Evolutionary conservation across 1,284 basidiomycete species (phyloP).

Genomic region (Ceratobasidium sp.): DNA sequence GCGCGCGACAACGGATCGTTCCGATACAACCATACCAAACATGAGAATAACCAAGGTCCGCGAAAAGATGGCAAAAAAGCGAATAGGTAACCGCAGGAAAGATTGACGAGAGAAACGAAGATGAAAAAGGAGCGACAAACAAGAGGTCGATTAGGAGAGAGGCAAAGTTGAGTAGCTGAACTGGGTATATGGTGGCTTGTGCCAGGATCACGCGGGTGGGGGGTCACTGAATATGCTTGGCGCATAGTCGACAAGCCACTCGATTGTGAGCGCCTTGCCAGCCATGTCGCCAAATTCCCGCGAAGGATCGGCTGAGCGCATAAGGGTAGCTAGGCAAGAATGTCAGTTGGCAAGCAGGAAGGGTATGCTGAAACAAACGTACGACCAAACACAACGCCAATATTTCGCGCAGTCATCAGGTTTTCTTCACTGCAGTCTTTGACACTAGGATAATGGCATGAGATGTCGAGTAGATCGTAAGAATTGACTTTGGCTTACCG

Average conservation of each 20-base stretch:
- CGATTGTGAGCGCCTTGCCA: constrained; percentile 88
- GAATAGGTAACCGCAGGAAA: constrained; percentile 4
- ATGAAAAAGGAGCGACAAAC: not conserved
- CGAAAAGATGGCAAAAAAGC: constrained; percentile 4
- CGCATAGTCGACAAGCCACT: constrained; percentile 93
- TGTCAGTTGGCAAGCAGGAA: constrained; percentile 11
- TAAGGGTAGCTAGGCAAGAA: constrained; percentile 76
- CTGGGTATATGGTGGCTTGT: constrained; percentile 10
- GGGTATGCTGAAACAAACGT: constrained; percentile 54
- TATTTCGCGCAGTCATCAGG: constrained; percentile 92
- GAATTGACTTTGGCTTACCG: constrained; percentile 57
- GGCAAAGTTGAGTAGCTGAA: constrained; percentile 3
- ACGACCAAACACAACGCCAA: constrained; percentile 99
- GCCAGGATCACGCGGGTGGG: not conserved
- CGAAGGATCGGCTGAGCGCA: constrained; percentile 84
- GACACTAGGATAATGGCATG: constrained; percentile 59
- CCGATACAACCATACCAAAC: constrained; percentile 25
- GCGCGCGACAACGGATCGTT: constrained; percentile 18
- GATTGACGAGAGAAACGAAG: constrained; percentile 7
- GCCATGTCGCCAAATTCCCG: constrained; percentile 97
- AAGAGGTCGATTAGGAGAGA: not conserved
- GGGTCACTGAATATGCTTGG: constrained; percentile 54
- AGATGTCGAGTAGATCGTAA: not conserved
- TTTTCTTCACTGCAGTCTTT: constrained; percentile 75
- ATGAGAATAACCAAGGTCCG: constrained; percentile 20